Percentiles rank a stretch among this genome's conserved stretches.
Evolutionary conservation across 768 basidiomycete species (phyloP).

Genomic region (Agaricus bisporus): DNA sequence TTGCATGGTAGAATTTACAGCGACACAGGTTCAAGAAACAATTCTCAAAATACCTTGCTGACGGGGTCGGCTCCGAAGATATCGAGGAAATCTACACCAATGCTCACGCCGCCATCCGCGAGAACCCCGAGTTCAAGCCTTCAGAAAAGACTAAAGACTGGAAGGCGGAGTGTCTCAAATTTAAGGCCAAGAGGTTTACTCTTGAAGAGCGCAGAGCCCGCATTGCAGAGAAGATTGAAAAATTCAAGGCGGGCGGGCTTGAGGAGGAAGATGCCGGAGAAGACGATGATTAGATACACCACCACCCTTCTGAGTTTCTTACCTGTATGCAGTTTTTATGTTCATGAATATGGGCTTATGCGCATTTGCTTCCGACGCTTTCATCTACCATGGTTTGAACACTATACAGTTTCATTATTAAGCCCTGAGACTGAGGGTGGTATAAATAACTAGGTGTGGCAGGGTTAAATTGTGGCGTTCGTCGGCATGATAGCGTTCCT

Average conservation of each 20-base stretch:
- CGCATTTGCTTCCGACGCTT: neutral
- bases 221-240: constrained; percentile 85
- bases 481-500: constrained; percentile 24
- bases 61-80: constrained; percentile 92
- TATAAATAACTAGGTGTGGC: neutral
- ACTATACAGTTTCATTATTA: neutral
- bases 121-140: constrained; percentile 86
- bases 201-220: constrained; percentile 69
- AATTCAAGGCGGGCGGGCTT: constrained; percentile 70
- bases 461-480: neutral
- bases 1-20: neutral
- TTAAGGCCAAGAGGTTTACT: constrained; percentile 63
- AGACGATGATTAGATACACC: constrained; percentile 55
- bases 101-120: constrained; percentile 93
- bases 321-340: neutral
- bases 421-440: neutral
- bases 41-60: constrained; percentile 91
- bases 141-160: constrained; percentile 88
- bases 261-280: constrained; percentile 53
- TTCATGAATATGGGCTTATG: neutral
- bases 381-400: neutral
- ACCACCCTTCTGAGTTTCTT: neutral
- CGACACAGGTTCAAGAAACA: constrained; percentile 87
- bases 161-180: constrained; percentile 79
- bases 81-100: constrained; percentile 94